Conservation (phyloP, 2,329 filamentous ascomycete genomes). For the Diaporthe destruens region DNA sequence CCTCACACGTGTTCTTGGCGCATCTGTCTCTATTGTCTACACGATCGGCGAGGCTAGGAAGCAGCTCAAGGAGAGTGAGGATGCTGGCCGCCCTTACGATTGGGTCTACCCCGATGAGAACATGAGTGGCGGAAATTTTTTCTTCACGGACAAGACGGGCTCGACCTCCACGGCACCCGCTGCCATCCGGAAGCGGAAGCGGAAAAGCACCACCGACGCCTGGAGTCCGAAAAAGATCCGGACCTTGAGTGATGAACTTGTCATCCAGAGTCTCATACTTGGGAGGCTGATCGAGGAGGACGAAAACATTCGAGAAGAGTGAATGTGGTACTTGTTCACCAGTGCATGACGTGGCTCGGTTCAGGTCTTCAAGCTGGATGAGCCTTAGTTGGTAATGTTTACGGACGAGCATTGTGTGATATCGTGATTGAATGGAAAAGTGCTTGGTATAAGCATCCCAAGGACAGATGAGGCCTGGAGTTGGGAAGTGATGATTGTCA, state of each 20-base stretch:
- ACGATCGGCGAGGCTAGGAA: slow-evolving; percentile 75
- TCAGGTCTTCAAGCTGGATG: background rate
- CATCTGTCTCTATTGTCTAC: slow-evolving; percentile 74
- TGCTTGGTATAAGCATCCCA: background rate
- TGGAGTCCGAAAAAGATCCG: slow-evolving; percentile 63
- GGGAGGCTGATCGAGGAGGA: slow-evolving; percentile 79
- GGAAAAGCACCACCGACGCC: slow-evolving; percentile 53
- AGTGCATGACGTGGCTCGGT: background rate
- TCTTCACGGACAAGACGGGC: slow-evolving; percentile 41
- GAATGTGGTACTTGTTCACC: too few relatives aligned
- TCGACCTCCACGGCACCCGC: background rate
- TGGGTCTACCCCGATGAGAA: slow-evolving; percentile 82
- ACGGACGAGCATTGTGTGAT: background rate
- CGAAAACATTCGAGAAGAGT: slow-evolving; percentile 52
- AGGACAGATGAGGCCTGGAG: slow-evolving; percentile 1
- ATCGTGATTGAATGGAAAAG: background rate
- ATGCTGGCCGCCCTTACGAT: slow-evolving; percentile 67
- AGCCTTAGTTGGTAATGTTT: slow-evolving; percentile 10
- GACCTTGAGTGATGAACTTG: slow-evolving; percentile 85
- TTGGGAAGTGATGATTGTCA: background rate
- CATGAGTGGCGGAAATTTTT: slow-evolving; percentile 55
- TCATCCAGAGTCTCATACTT: slow-evolving; percentile 92
- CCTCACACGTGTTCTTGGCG: slow-evolving; percentile 82
- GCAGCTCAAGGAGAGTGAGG: slow-evolving; percentile 65
- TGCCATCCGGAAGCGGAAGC: slow-evolving; percentile 56